phyloP scores from a whole-genome alignment of 2,329 filamentous ascomycete genomes.

The Penicillium sp. region DNA sequence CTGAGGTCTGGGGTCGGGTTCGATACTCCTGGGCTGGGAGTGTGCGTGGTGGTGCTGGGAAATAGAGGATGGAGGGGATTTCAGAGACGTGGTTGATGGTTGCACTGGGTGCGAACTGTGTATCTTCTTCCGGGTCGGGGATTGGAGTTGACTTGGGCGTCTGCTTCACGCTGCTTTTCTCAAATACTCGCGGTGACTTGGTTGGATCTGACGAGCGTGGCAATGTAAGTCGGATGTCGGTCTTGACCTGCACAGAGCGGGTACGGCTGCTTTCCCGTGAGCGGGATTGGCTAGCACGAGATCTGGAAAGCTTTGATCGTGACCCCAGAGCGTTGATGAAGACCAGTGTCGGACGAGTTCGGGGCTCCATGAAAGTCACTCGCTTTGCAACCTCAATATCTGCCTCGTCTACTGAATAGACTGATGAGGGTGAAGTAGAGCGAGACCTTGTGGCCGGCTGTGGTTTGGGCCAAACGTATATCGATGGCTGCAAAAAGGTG shows the following conservation, averaged over 20 bases:
- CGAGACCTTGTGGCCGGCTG: conserved; percentile 18
- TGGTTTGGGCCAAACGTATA: conserved; percentile 30
- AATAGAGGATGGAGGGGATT: conserved; percentile 21
- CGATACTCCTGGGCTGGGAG: conserved; percentile 23
- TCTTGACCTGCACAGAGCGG: not conserved
- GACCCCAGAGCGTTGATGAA: conserved; percentile 31
- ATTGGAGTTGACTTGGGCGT: not conserved
- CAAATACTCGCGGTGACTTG: not conserved
- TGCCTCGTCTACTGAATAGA: conserved; percentile 32
- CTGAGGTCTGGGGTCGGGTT: conserved; percentile 23
- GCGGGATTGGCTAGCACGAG: conserved; percentile 9
- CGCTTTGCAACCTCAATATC: conserved; percentile 35
- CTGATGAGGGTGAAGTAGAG: conserved; percentile 29
- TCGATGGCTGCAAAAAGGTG: conserved; percentile 30
- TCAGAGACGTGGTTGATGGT: conserved; percentile 27
- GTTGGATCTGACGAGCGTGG: not conserved
- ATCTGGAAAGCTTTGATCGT: conserved; percentile 13
- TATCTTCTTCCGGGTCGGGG: not conserved
- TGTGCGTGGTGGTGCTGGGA: conserved; percentile 17
- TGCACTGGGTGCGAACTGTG: conserved; percentile 9
- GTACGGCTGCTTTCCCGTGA: conserved; percentile 15
- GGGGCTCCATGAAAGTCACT: conserved; percentile 32
- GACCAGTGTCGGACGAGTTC: conserved; percentile 32
- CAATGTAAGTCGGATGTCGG: conserved; percentile 8
- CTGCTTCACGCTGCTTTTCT: not conserved